Base-by-base conservation (phyloP, 148 eudicot genomes). In the Amaranthus cruentus region DNA sequence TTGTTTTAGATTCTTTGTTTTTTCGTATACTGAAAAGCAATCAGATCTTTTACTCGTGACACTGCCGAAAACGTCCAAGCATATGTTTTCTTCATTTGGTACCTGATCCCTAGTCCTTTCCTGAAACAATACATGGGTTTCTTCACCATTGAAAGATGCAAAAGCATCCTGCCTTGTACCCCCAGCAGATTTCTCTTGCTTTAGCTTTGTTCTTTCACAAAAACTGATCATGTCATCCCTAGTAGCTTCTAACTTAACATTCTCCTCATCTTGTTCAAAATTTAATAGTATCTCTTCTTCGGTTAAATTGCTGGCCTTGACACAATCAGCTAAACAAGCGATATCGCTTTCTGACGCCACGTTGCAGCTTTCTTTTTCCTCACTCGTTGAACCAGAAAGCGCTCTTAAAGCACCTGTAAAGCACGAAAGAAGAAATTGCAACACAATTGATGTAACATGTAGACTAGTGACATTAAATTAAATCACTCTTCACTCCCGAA, bases 281-380 rank as follows among this genome's bases (percentile, higher is more conserved):
- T 3, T 11, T 49, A 53, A 3, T 4, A 10, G 7, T 4, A 64
- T 55, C 62, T 47, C 54, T 55, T 46, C 38, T 57, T 57, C 54
- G 47, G 50, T 44, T 1, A n/a, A 47, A 44, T 8, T 28, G 54
- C 18, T 28, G 38, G 6, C 50, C 54, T 47, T 47, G 10, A 7
- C 21, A 59, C 28, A 14, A 50, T 9, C 49, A 28, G 28, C 55
- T 1, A 49, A 47, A 71, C 15, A 58, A 3, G 14, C 11, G 9
- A 47, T 1, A 4, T 4, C 42, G 14, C 60, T 21, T 10, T 21
- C 52, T 47, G 55, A 15, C n/a, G 64, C 47, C 43, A 56, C 74
- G 2, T 58, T 57, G 74, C 44, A 57, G 72, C 72, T 7, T 7
- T 71, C 65, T 14, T 18, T 44, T 46, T 64, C 63, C 55, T 48